Base-by-base conservation (phyloP, 768 basidiomycete genomes). In the Tubosaeta sp. region DNA sequence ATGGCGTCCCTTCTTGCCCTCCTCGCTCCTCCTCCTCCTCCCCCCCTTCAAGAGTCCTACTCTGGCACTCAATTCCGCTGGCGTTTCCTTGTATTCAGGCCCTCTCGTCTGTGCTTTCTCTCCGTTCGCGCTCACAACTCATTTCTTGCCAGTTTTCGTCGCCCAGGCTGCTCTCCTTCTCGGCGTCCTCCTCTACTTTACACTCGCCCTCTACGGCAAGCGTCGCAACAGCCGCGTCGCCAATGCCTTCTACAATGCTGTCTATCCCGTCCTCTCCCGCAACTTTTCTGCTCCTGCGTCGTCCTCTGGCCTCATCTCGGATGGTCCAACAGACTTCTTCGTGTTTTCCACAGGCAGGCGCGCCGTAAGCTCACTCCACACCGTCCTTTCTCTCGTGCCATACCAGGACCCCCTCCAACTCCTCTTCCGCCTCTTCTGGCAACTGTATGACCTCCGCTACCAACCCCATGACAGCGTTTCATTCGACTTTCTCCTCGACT, bases 331-430 rank as follows among this genome's bases (percentile, higher is more conserved):
- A 3, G 90, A 92, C 71, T 87, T 83, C 64, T 89, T 91, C 73
- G 77, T 78, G 63, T 96, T 88, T 71, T 90, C 90, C 36, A 93
- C 92, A 3, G 94, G 94, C 48, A 75, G 94, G 53, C 86, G 87
- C 52, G 83, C 81, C 57, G 64, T 93, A 49, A 71, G 79, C 24
- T 87, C 86, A 27, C 75, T 94, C 47, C 93, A 95, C 74, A 83
- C 87, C 44, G 76, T 87, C 59, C 78, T 94, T 67, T 74, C 81
- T 40, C 77, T 94, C 54, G 73, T 80, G 40, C 92, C 94, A 53
- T 83, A 87, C 65, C 94, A 96, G 69, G 93, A 95, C 70, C 67
- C 89, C 31, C 66, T 87, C 53, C 86, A 89, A 58, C 68, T 76
- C 54, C 49, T 80, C 29, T 83, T 79, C 69, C 84, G 91, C 60